phyloP scores from a whole-genome alignment of 176 grass and related monocot species.

The Aegilops speltoides region DNA sequence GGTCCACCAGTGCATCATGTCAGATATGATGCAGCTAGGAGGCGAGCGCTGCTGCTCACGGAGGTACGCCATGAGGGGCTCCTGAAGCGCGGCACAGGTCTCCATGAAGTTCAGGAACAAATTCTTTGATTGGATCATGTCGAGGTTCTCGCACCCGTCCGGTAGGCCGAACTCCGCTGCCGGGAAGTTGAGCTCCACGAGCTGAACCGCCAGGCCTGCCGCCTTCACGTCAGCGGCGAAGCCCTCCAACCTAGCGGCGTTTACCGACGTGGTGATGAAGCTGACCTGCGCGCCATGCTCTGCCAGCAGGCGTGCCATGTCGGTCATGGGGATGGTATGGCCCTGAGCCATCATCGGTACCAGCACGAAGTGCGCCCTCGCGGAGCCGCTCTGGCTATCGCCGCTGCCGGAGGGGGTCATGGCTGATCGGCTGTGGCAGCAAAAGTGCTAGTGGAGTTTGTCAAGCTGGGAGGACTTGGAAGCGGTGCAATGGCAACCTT shows the following conservation, averaged over 20 bases:
- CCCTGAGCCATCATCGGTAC: constrained; percentile 63
- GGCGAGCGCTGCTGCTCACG: constrained; percentile 1
- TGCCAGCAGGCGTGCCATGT: constrained; percentile 59
- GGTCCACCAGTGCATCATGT: constrained; percentile 46
- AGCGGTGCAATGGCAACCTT: no score
- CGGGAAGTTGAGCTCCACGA: constrained; percentile 55
- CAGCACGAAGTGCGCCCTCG: constrained; percentile 37
- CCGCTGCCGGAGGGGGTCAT: not conserved
- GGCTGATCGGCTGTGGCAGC: not conserved
- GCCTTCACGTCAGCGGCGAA: not conserved
- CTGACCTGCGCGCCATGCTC: constrained; percentile 54
- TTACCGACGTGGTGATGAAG: constrained; percentile 63
- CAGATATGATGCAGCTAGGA: constrained; percentile 69
- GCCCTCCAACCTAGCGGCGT: constrained; percentile 41
- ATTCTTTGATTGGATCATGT: constrained; percentile 40
- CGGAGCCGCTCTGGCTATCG: not conserved
- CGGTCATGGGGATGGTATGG: constrained; percentile 69
- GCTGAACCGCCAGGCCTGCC: constrained; percentile 28
- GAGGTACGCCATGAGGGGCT: constrained; percentile 45
- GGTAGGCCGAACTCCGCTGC: constrained; percentile 50
- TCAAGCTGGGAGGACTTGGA: not conserved
- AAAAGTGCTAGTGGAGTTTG: not conserved
- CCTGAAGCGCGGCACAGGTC: constrained; percentile 42
- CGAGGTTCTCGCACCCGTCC: constrained; percentile 53
- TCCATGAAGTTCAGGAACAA: constrained; percentile 34